Conservation (phyloP, 2,329 filamentous ascomycete genomes). For the Trichophyton equinum region DNA sequence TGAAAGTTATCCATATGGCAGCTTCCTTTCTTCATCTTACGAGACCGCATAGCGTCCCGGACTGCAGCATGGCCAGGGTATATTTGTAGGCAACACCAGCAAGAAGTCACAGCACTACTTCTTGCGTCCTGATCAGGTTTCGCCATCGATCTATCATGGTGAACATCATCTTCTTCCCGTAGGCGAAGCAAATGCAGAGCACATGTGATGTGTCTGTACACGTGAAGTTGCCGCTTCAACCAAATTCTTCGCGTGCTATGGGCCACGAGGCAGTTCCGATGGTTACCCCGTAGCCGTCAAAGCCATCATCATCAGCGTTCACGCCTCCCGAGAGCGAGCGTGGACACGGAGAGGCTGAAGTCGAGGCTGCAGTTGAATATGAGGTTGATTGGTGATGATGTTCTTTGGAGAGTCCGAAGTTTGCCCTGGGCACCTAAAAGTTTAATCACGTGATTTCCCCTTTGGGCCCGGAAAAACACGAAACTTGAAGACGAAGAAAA, state of each 20-base stretch:
- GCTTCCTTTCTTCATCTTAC: not conserved
- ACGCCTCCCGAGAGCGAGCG: not conserved
- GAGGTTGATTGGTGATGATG: not conserved
- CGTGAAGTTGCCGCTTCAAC: not conserved
- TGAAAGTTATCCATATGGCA: not conserved
- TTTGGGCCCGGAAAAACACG: not conserved
- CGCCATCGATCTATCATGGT: not conserved
- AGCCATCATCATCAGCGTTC: not conserved
- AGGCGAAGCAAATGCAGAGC: not conserved
- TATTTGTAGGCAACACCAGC: not conserved
- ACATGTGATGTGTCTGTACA: not conserved
- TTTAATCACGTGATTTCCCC: not conserved
- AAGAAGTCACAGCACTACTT: not conserved
- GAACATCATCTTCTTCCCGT: not conserved
- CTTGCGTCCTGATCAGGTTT: not conserved
- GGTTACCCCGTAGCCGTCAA: not conserved
- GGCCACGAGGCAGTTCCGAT: not conserved
- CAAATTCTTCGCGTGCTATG: not conserved
- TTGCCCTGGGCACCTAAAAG: too few relatives aligned
- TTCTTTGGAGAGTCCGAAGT: too few relatives aligned
- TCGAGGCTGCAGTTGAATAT: not conserved
- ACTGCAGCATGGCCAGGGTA: not conserved
- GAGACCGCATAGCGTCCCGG: not conserved
- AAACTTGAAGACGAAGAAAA: not conserved
- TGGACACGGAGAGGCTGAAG: not conserved